Evolutionary conservation across 1,139 yeast species (phyloP).

Genomic region (Suhomyces coccinellae): DNA sequence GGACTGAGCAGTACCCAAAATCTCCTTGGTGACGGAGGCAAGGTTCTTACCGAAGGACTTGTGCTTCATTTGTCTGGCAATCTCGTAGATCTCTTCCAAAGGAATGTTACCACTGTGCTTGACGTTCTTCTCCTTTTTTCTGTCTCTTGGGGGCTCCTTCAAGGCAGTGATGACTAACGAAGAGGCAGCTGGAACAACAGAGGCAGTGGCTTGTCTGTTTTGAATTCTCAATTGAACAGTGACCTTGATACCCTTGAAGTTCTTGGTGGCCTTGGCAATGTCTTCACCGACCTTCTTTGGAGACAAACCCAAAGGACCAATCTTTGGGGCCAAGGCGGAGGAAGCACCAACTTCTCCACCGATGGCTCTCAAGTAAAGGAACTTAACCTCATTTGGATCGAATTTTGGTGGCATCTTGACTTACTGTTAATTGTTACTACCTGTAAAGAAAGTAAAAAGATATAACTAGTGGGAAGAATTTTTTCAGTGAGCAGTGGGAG

Average conservation of each 20-base stretch:
- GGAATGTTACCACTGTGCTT: slow-evolving; percentile 99
- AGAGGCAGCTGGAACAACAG: slow-evolving; percentile 99
- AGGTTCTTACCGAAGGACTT: slow-evolving; percentile 98
- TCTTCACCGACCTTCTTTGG: slow-evolving; percentile 99
- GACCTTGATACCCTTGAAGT: slow-evolving; percentile 98
- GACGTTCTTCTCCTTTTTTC: slow-evolving; percentile 99
- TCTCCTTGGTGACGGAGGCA: slow-evolving; percentile 97
- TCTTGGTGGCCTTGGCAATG: slow-evolving; percentile 99
- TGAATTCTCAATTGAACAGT: slow-evolving; percentile 98
- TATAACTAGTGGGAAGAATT: slow-evolving; percentile 8
- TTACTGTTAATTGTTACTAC: slow-evolving; percentile 13
- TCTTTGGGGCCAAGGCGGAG: slow-evolving; percentile 99
- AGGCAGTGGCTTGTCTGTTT: slow-evolving; percentile 99
- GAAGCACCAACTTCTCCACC: slow-evolving; percentile 99
- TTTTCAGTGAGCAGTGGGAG: slow-evolving; percentile 7
- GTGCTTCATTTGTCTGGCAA: slow-evolving; percentile 97
- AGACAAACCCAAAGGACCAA: slow-evolving; percentile 99
- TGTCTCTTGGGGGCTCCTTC: slow-evolving; percentile 99
- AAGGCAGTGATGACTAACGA: slow-evolving; percentile 98
- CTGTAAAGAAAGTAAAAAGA: slow-evolving; percentile 9
- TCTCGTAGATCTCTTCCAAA: slow-evolving; percentile 93
- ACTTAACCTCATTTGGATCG: slow-evolving; percentile 98
- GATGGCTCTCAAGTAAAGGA: slow-evolving; percentile 98
- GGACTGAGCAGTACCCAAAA: slow-evolving; percentile 99
- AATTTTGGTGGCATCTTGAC: slow-evolving; percentile 88